phyloP scores from a whole-genome alignment of 2,329 filamentous ascomycete species.

The Aulographum hederae region DNA sequence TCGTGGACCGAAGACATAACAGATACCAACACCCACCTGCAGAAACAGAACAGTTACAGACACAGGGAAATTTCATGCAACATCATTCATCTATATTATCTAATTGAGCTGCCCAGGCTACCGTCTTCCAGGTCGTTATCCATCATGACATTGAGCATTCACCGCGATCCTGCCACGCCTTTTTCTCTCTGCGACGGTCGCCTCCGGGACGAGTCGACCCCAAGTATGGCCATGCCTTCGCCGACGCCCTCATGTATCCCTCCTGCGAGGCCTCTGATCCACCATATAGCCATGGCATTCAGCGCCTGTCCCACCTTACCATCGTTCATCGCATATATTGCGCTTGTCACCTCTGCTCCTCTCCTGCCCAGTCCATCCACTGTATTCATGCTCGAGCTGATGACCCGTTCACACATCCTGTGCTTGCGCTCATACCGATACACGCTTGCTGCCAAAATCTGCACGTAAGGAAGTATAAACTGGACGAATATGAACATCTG shows the following conservation, averaged over 20 bases:
- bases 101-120: too few relatives aligned
- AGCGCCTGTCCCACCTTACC: conserved; percentile 43
- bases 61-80: too few relatives aligned
- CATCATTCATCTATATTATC: too few relatives aligned
- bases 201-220: conserved; percentile 14
- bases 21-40: too few relatives aligned
- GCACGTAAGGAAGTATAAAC: conserved; percentile 42
- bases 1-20: too few relatives aligned
- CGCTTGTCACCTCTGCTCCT: conserved; percentile 32
- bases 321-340: conserved; percentile 42
- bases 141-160: too few relatives aligned
- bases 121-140: too few relatives aligned
- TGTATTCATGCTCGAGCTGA: conserved; percentile 32
- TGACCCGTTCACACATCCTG: conserved; percentile 40
- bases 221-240: conserved; percentile 32
- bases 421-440: conserved; percentile 49
- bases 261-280: conserved; percentile 43
- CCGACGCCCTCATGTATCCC: conserved; percentile 47
- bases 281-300: conserved; percentile 38
- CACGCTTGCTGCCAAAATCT: conserved; percentile 31
- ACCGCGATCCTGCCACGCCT: too few relatives aligned
- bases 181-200: too few relatives aligned
- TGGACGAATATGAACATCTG: conserved; percentile 41
- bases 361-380: conserved; percentile 35
- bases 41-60: too few relatives aligned